Conservation (phyloP, 2,329 filamentous ascomycete species). For the Penicillium sp. region DNA sequence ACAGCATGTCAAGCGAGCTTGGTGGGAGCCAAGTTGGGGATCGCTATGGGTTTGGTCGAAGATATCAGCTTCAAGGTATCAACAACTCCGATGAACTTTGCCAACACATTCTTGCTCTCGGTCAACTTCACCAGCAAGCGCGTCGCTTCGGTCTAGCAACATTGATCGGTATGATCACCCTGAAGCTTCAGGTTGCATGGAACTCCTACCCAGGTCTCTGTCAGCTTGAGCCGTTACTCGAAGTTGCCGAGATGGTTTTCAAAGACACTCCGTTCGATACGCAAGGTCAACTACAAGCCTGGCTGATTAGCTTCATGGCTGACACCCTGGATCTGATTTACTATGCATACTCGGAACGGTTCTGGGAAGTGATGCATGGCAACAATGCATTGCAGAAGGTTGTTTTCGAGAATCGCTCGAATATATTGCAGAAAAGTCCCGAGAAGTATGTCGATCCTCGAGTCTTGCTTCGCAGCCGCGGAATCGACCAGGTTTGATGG, state of each 20-base stretch:
- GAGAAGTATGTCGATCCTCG: constrained; percentile 4
- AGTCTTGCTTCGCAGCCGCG: constrained; percentile 5
- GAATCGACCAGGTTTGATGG: constrained; percentile 1
- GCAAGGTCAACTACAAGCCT: constrained; percentile 10
- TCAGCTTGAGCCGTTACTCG: constrained; percentile 11
- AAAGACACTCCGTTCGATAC: neutral
- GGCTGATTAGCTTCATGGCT: constrained; percentile 14
- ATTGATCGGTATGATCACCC: constrained; percentile 7
- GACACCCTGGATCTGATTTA: constrained; percentile 12
- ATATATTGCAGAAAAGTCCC: neutral
- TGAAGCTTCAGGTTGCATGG: constrained; percentile 20
- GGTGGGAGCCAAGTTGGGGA: constrained; percentile 5
- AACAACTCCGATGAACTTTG: constrained; percentile 4
- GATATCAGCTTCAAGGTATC: constrained; percentile 6
- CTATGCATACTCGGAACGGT: constrained; percentile 2
- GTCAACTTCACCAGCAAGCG: constrained; percentile 12
- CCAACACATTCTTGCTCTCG: constrained; percentile 8
- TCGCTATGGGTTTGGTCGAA: neutral
- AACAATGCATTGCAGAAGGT: constrained; percentile 5
- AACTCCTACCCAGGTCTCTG: constrained; percentile 16
- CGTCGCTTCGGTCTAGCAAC: constrained; percentile 5
- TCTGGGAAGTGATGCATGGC: constrained; percentile 7
- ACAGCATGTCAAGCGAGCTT: neutral
- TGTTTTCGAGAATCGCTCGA: constrained; percentile 1
- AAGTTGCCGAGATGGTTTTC: constrained; percentile 4